These are phyloP conservation scores for Amylocarpus encephaloides DNA, from an alignment of 2,329 filamentous ascomycete species.

Conservation along the genomic window DNA sequence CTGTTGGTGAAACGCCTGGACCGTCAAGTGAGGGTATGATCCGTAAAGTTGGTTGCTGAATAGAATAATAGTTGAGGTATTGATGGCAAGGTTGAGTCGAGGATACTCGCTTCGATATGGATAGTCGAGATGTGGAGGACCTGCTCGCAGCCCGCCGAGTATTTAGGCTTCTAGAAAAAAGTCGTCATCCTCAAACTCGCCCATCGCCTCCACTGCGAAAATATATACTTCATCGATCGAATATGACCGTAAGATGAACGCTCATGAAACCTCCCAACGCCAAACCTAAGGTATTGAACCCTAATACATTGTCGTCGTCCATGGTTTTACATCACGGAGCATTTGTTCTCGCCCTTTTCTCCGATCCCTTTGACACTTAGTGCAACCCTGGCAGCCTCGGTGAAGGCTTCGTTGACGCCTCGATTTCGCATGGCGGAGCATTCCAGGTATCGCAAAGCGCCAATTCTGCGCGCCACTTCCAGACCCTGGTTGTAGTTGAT, in stretches of 20 bases:
- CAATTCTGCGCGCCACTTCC: slow-evolving; percentile 84
- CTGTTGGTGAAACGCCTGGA: slow-evolving; percentile 1
- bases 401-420: slow-evolving; percentile 97
- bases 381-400: slow-evolving; percentile 91
- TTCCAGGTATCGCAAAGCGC: slow-evolving; percentile 90
- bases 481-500: slow-evolving; percentile 90
- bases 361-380: slow-evolving; percentile 64
- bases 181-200: not conserved
- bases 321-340: slow-evolving; percentile 48
- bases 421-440: slow-evolving; percentile 98
- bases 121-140: no score
- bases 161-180: not conserved
- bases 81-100: not conserved
- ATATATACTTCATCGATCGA: slow-evolving; percentile 11
- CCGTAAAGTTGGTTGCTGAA: not conserved
- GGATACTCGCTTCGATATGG: not conserved
- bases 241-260: not conserved
- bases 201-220: not conserved
- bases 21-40: slow-evolving; percentile 2
- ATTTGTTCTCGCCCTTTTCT: slow-evolving; percentile 50
- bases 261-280: slow-evolving; percentile 11
- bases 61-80: not conserved
- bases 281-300: slow-evolving; percentile 8
- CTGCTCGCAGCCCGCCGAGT: not conserved
- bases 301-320: not conserved